Evolutionary conservation across 2,329 filamentous ascomycete genomes (phyloP).

Genomic region (Pyrenophora seminiperda): DNA sequence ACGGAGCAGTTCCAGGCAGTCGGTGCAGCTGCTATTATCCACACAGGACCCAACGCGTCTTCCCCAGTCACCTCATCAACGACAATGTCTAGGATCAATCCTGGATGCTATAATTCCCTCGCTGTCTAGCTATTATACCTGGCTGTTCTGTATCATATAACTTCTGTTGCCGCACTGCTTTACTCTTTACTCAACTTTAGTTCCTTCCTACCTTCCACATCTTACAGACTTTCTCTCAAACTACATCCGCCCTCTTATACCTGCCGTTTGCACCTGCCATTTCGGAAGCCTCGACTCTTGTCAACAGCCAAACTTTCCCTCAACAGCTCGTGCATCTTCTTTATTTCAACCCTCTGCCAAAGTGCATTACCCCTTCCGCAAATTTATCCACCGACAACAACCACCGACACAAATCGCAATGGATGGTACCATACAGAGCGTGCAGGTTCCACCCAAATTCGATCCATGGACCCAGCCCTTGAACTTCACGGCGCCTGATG

Average conservation of each 20-base stretch:
- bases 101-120: not conserved
- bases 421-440: constrained; percentile 5
- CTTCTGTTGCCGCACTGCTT: not conserved
- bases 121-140: constrained; percentile 11
- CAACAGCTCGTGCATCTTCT: not conserved
- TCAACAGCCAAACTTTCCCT: too few species aligned
- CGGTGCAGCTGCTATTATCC: constrained; percentile 17
- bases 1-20: constrained; percentile 8
- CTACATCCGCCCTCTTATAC: not conserved
- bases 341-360: not conserved
- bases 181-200: constrained; percentile 4
- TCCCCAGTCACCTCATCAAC: constrained; percentile 12
- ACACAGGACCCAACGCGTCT: constrained; percentile 5
- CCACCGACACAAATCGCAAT: constrained; percentile 11
- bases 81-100: constrained; percentile 9
- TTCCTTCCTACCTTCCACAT: constrained; percentile 1
- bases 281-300: too few species aligned
- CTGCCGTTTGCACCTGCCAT: too few species aligned
- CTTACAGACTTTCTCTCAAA: not conserved
- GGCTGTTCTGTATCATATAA: not conserved
- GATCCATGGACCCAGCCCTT: constrained; percentile 60
- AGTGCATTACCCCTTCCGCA: not conserved
- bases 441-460: constrained; percentile 42
- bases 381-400: not conserved
- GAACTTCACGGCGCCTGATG: constrained; percentile 54